Evolutionary conservation across 2,329 filamentous ascomycete genomes (phyloP), one percentile per base, ranked within the genome.

Genomic region (Colletotrichum spaethianum): DNA sequence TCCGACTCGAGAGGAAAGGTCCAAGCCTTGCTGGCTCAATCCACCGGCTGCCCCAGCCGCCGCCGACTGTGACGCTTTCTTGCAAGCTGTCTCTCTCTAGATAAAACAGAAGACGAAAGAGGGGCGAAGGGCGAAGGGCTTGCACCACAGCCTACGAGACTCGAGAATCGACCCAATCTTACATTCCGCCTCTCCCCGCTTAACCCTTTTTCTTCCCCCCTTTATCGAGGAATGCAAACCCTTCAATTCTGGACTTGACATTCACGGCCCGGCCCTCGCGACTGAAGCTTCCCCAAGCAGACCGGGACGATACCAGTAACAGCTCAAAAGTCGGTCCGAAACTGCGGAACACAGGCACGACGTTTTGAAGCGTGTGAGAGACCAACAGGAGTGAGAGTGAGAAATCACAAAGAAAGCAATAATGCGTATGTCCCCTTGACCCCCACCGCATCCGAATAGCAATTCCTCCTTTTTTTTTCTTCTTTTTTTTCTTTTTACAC

Each of bases 141-240:
- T n/a, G n/a, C 40, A 18, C 6, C 20, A 8, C n/a, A 48, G 36
- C 18, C 42, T 36, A 40, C 9, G 18, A 36, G 31, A 44, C 33
- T 23, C 44, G 44, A 38, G 42, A 18, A 62, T 20, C 33, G 28
- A 28, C 26, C n/a, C 33, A 9, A 50, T 62, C 18, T 38, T 31
- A 20, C 31, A 48, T 62, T 18, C n/a, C 33, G 20, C n/a, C 59
- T 44, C 18, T 50, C 31, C 44, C n/a, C 31, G n/a, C 44, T 18
- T 4, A 16, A 31, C 14, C 18, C 4, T 20, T 9, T 1, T 28
- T 4, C 38, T 48, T 40, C 46, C n/a, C 26, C 31, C 11, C 20
- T 26, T 62, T 28, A 38, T 62, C 12, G 44, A 62, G 60, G 60
- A 62, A 62, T 50, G 60, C 31, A 36, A 62, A 26, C 23, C 20